phyloP scores from a whole-genome alignment of 441 rosid species.

The Dalechampia spathulata region DNA sequence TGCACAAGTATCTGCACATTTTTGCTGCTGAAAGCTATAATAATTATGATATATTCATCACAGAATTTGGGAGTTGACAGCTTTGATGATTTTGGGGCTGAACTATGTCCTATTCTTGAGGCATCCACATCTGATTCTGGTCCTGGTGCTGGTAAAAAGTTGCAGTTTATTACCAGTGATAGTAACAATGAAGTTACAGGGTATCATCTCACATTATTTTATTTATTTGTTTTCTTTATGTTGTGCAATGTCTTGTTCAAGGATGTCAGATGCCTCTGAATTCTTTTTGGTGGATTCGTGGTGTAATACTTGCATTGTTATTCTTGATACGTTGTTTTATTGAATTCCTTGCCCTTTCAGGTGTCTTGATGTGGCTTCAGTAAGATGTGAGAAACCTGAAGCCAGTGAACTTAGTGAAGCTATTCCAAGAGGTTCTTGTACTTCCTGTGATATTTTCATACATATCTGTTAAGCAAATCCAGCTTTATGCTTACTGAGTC shows the following conservation, averaged over 20 bases:
- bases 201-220: too few species aligned
- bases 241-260: not conserved
- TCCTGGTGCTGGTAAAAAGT: conserved; percentile 19
- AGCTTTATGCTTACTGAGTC: not conserved
- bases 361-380: conserved; percentile 22
- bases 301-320: not conserved
- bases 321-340: not conserved
- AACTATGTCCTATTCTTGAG: conserved; percentile 28
- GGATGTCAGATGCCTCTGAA: not conserved
- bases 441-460: conserved; percentile 4
- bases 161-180: conserved; percentile 7
- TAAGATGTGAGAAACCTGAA: conserved; percentile 24
- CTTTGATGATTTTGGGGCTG: conserved; percentile 47
- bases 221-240: not conserved
- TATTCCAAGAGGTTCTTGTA: conserved; percentile 24
- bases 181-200: conserved; percentile 2
- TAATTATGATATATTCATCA: not conserved
- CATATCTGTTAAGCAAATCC: not conserved
- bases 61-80: conserved; percentile 28
- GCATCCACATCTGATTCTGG: conserved; percentile 18
- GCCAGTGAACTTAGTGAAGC: conserved; percentile 27
- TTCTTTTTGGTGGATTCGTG: conserved; percentile 1
- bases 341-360: conserved; percentile 18
- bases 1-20: too few species aligned
- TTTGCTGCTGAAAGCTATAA: not conserved